Evolutionary conservation across 2,329 filamentous ascomycete genomes (phyloP).

Genomic region (Pseudophaeomoniella oleicola): DNA sequence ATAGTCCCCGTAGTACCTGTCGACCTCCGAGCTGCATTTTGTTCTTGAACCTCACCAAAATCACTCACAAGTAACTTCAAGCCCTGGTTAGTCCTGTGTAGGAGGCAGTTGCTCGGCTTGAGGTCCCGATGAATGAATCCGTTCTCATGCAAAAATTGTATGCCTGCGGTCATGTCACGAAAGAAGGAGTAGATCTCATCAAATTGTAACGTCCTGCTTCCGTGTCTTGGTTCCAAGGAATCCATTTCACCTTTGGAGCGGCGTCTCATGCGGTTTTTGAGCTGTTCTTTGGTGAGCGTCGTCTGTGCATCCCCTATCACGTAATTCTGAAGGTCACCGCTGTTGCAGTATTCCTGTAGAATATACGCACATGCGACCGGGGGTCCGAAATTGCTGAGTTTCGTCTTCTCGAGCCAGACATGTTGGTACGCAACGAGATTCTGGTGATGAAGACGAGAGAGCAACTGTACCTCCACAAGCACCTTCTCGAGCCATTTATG

Average conservation of each 20-base stretch:
- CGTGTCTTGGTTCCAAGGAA: slow-evolving; percentile 33
- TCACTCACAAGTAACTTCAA: slow-evolving; percentile 83
- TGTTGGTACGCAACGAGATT: slow-evolving; percentile 95
- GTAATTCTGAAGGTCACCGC: slow-evolving; percentile 78
- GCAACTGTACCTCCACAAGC: slow-evolving; percentile 78
- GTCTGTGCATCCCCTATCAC: slow-evolving; percentile 56
- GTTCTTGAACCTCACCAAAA: slow-evolving; percentile 89
- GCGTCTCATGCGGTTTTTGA: slow-evolving; percentile 77
- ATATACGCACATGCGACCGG: slow-evolving; percentile 93
- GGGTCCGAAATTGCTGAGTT: slow-evolving; percentile 73
- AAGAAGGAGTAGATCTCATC: slow-evolving; percentile 97
- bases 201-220: slow-evolving; percentile 49
- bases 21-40: slow-evolving; percentile 67
- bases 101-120: slow-evolving; percentile 87
- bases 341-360: slow-evolving; percentile 92
- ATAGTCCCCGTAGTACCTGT: slow-evolving; percentile 92
- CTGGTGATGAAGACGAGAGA: slow-evolving; percentile 82
- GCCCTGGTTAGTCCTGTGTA: slow-evolving; percentile 61
- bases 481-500: slow-evolving; percentile 94
- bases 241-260: slow-evolving; percentile 66
- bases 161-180: slow-evolving; percentile 80
- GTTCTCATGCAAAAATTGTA: slow-evolving; percentile 77
- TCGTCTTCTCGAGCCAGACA: slow-evolving; percentile 87
- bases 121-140: slow-evolving; percentile 94
- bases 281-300: slow-evolving; percentile 57